Percentiles rank a stretch among this genome's conserved stretches.
Evolutionary conservation across 2,329 filamentous ascomycete species (phyloP).

Genomic region (Ophiosphaerella herpotricha): DNA sequence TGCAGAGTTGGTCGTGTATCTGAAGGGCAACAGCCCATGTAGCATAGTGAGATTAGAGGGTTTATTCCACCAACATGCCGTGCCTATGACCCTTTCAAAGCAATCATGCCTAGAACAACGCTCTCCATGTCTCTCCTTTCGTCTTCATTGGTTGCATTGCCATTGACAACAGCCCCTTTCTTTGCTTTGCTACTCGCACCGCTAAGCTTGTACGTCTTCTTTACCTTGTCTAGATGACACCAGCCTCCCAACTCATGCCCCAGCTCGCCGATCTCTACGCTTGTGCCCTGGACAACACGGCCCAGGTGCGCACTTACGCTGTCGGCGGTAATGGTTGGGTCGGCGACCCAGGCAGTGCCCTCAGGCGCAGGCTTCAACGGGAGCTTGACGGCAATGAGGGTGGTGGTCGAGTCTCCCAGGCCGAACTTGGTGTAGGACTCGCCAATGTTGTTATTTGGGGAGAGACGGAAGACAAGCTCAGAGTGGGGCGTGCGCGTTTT

Average conservation of each 20-base stretch:
- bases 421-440: conserved; percentile 91
- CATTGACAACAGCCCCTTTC: conserved; percentile 40
- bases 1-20: conserved; percentile 11
- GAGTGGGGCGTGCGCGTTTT: conserved; percentile 87
- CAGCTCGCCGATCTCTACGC: conserved; percentile 23
- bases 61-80: conserved; percentile 16
- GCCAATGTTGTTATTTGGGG: conserved; percentile 85
- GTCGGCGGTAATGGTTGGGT: conserved; percentile 21
- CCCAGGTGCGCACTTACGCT: conserved; percentile 35
- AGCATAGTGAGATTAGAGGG: conserved; percentile 40
- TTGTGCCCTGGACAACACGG: conserved; percentile 28
- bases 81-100: conserved; percentile 63
- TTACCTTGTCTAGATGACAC: conserved; percentile 62
- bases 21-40: conserved; percentile 30
- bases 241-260: conserved; percentile 57
- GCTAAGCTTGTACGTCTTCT: conserved; percentile 86
- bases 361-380: conserved; percentile 41
- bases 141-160: conserved; percentile 42
- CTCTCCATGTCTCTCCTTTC: conserved; percentile 66
- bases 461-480: conserved; percentile 81
- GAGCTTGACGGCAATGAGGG: conserved; percentile 83
- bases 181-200: conserved; percentile 52
- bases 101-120: conserved; percentile 76
- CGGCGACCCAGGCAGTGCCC: conserved; percentile 5
- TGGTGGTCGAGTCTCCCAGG: conserved; percentile 69